Base-by-base conservation (phyloP, 176 grass and related monocot genomes). In the Hordeum marinum region DNA sequence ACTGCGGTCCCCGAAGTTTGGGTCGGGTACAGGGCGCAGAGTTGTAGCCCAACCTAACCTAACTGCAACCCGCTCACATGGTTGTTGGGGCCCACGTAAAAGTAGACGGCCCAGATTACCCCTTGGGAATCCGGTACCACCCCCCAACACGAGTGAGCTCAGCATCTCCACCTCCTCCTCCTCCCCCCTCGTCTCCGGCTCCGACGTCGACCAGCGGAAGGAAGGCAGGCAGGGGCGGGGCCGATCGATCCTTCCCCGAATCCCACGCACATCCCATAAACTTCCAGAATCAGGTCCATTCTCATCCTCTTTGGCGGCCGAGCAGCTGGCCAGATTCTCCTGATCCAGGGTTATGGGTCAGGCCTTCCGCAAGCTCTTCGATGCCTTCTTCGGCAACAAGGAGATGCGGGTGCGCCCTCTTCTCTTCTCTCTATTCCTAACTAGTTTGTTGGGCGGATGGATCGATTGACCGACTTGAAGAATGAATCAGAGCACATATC, bases 301-400 rank as follows among this genome's bases (percentile, higher is more conserved):
- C 43, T 4, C 72, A 21, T 54, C 72, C 45, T 75, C 48, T 5
- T 75, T 3, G 26, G 8, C 46, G 46, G 13, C 24, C 71, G 24
- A 50, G 5, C 46, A 50, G 71, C 43, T 15, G 26, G 45, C 37
- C 80, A 77, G 84, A 93, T 85, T 85, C 82, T 42, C 63, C 79
- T 41, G 60, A 80, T 78, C 58, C 35, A 21, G 74, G 82, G 74
- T 80, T 82, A 98, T 98, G 96, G 96, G 96, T 45, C 96, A 98
- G 85, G 96, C 96, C 36, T 94, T 98, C 48, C 96, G 96, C 70
- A 98, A 98, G 93, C 96, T 98, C 85, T 95, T 98, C 83, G 96
- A 95, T 65, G 89, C 90, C 88, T 98, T 98, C 88, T 98, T 98
- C 85, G 91, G 93, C 73, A 89, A 80, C 88, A 93, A 91, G 76